Base-by-base conservation (phyloP, 768 basidiomycete species). In the Phylloporus sp. region DNA sequence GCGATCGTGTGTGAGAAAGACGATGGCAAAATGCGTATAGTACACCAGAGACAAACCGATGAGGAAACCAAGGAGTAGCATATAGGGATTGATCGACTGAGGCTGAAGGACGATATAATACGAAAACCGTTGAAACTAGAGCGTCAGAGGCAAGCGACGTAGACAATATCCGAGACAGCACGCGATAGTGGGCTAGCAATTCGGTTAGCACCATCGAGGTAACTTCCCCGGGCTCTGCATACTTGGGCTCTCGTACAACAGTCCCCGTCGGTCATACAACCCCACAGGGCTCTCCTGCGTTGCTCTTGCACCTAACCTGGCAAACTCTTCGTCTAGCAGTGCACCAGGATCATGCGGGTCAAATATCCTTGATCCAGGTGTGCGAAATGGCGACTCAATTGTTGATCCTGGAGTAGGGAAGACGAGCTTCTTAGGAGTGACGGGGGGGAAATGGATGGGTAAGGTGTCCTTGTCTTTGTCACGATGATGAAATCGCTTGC, bases 161-260 rank as follows among this genome's bases (percentile, higher is more conserved):
- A 16, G 31, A 15, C 13, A 29, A 42, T 13, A 39, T 11, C 10
- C 1, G 27, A 10, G 20, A 49, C 36, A 16, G 22, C 15, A 45
- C 26, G 40, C 32, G 10, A 36, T 20, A 36, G 18, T 27, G 15
- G 24, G 11, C 39, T 20, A n/a, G 13, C 8, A n/a, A 43, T 18
- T 7, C 16, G 13, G 32, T 75, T 61, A 81, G 72, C 73, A 80
- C 79, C 78, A 81, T 49, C 73, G 68, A 16, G 73, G 69, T 64
- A 77, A 77, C 59, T 77, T 76, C 18, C 76, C 77, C 2, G 84
- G 83, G 59, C 81, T 84, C 41, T 75, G 59, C 53, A 76, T 54
- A 43, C 79, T 82, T n/a, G 88, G 88, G 64, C 87, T 89, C 56
- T 88, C 84, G 58, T 88, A 91, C 59, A 90, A 61, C 56, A 86